Percentiles rank a stretch among this genome's conserved stretches.
Conservation (phyloP, 495 filamentous ascomycete genomes). For the Xylaria cubensis region DNA sequence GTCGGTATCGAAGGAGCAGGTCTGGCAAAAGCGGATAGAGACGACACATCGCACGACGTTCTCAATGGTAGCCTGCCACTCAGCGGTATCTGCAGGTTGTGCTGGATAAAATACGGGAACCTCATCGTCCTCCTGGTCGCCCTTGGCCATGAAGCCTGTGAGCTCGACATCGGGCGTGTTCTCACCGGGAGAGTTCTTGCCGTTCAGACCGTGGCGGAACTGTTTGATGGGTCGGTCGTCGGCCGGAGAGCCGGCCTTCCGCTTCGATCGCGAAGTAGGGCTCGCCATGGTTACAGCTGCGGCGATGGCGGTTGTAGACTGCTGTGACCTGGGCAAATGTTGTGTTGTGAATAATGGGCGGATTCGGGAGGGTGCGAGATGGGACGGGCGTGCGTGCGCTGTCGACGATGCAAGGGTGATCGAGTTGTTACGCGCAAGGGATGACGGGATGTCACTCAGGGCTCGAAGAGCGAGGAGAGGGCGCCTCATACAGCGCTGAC, state of each 20-base stretch:
- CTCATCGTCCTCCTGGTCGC: conserved; percentile 48
- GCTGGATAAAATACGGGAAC: conserved; percentile 45
- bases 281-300: conserved; percentile 46
- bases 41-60: conserved; percentile 91
- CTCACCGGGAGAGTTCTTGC: conserved; percentile 52
- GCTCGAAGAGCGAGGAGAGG: conserved; percentile 22
- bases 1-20: conserved; percentile 97
- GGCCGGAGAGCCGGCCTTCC: conserved; percentile 50
- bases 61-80: conserved; percentile 98
- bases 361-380: not conserved
- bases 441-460: conserved; percentile 13
- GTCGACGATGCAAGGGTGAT: not conserved
- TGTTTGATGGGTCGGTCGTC: conserved; percentile 58
- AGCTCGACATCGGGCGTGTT: conserved; percentile 53
- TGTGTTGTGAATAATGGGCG: conserved; percentile 16
- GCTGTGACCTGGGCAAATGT: not conserved
- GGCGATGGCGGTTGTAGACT: not conserved
- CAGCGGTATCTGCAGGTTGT: conserved; percentile 78
- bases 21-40: conserved; percentile 98
- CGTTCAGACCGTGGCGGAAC: conserved; percentile 51
- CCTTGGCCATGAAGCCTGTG: conserved; percentile 37
- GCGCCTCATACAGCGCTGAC: conserved; percentile 27
- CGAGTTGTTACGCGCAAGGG: not conserved
- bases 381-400: not conserved
- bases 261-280: conserved; percentile 52